Evolutionary conservation across 148 eudicot genomes (phyloP), one percentile per base, ranked within the genome.

Genomic region (Fagopyrum homotropicum): DNA sequence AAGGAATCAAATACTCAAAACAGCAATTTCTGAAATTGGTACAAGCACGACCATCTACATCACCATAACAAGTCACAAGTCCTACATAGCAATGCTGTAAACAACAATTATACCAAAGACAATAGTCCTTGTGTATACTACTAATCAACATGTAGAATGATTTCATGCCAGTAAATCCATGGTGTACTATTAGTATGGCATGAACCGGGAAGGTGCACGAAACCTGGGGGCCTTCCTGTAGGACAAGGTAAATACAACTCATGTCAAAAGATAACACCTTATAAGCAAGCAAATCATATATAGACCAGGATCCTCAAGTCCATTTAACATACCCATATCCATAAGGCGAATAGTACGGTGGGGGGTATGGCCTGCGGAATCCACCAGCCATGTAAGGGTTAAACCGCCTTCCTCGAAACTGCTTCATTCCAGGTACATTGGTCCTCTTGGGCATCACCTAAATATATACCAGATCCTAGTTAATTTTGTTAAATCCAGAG

Each of bases 381-480:
- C 51, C 51, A 17, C 74, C 54, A 46, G 30, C 74, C 74, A 72
- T 72, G 74, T 72, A 72, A 48, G 74, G 74, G 51, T 72, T 72
- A 72, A 72, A 72, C 16, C 74, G 74, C 55, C 74, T 72, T 19
- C 35, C 26, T 75, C 92, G 82, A 68, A 68, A 90, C 54, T 87
- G 90, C 71, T 88, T 90, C 92, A 88, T 76, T 26, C 92, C 96
- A 45, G 96, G 96, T 78, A 90, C 84, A 16, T 90, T 90, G 49
- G 92, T 90, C 81, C 92, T 77, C 79, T 90, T 90, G 55, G 89
- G 88, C 43, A 90, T 87, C 11, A 90, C 92, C 96, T 90, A 69
- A 35, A 43, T 9, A 15, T 30, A 16, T 29, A 60, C 29, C 26
- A n/a, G 17, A 16, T 16, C 3, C 69, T 44, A 35, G 63, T 43